Conservation (phyloP, 208 protist genomes). For the Angomonas ambiguus region DNA sequence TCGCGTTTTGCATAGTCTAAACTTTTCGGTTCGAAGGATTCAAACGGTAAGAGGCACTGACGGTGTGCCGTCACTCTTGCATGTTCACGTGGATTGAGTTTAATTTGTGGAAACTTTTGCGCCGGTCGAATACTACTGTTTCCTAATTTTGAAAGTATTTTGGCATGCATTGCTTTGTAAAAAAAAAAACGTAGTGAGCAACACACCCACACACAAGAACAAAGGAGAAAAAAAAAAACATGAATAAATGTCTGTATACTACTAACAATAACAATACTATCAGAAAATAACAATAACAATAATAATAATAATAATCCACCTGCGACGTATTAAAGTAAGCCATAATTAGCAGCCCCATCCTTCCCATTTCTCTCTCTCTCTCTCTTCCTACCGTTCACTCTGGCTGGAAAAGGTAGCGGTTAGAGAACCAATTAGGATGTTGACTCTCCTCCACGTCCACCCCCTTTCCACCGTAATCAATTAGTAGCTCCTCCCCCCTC, state of each 20-base stretch:
- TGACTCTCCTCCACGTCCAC: not conserved
- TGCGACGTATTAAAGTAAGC: too few relatives aligned
- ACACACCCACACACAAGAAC: not conserved
- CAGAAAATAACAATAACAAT: not conserved
- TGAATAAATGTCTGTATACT: too few relatives aligned
- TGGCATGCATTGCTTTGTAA: conserved; percentile 53
- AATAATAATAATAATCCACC: not conserved
- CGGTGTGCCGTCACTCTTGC: conserved; percentile 41
- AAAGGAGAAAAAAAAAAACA: conserved; percentile 8
- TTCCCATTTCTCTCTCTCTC: too few relatives aligned
- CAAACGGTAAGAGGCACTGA: conserved; percentile 42
- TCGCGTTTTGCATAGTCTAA: conserved; percentile 51
- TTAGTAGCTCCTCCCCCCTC: conserved; percentile 56
- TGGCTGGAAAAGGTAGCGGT: not conserved
- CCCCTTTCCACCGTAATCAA: conserved; percentile 39
- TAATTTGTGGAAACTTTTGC: conserved; percentile 76
- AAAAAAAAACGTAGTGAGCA: not conserved
- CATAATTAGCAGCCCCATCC: too few relatives aligned
- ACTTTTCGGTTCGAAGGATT: conserved; percentile 47
- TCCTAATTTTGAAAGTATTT: conserved; percentile 56
- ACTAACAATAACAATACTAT: not conserved
- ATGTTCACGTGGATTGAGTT: conserved; percentile 38
- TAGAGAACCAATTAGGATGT: not conserved
- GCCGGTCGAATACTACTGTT: conserved; percentile 45
- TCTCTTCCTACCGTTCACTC: not conserved